A percentile compares a stretch with the other conserved stretches of the same genome.
Evolutionary conservation across 192 early-diverging fungal species (phyloP).

Genomic region (Mortierella antarctica): DNA sequence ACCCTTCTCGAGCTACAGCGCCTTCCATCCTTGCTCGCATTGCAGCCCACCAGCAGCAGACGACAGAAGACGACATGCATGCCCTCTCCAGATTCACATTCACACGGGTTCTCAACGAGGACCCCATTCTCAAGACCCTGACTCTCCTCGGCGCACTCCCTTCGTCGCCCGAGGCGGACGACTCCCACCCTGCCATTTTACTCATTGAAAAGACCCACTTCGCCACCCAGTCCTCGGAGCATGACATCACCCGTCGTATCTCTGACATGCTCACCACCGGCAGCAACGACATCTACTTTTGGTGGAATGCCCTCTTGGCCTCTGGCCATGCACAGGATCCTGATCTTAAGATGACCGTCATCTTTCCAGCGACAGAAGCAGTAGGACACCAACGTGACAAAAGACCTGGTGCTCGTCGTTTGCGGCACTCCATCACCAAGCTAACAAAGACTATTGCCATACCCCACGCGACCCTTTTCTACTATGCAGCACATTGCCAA

Average conservation of each 20-base stretch:
- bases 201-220: slow-evolving; percentile 64
- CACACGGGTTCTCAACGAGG: slow-evolving; percentile 36
- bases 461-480: not conserved
- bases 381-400: slow-evolving; percentile 15
- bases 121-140: slow-evolving; percentile 47
- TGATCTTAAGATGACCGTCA: slow-evolving; percentile 68
- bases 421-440: no score
- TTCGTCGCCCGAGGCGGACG: not conserved
- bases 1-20: not conserved
- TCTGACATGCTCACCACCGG: slow-evolving; percentile 53
- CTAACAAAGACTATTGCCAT: not conserved
- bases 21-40: not conserved
- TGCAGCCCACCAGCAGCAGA: not conserved
- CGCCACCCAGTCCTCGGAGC: slow-evolving; percentile 35
- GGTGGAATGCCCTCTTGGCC: slow-evolving; percentile 63
- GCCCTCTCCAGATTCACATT: slow-evolving; percentile 37
- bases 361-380: slow-evolving; percentile 72
- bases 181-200: slow-evolving; percentile 48
- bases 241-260: slow-evolving; percentile 42
- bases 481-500: slow-evolving; percentile 71
- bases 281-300: slow-evolving; percentile 76
- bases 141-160: slow-evolving; percentile 36
- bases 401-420: no score
- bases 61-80: slow-evolving; percentile 10
- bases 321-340: slow-evolving; percentile 38